Evolutionary conservation across 345 rosid species (phyloP), one percentile per base, ranked within the genome.

Genomic region (Leavenworthia alabamica): DNA sequence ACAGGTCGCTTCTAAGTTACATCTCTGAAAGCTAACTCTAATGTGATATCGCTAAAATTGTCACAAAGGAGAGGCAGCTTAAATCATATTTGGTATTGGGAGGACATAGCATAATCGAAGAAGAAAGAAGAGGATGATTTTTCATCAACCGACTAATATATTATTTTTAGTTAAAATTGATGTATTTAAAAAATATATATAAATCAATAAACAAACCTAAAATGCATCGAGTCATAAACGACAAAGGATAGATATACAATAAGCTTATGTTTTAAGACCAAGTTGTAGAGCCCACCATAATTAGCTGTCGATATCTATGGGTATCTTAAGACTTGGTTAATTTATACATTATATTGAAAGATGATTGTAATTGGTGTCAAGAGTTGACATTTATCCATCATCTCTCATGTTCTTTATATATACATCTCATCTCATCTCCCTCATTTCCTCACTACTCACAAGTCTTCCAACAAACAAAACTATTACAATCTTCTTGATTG

Each of bases 341-440:
- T 39, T 36, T 28, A n/a, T n/a, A n/a, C 29, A 47, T 23, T 55
- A 63, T 15, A 46, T 45, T 45, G 36, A 29, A 37, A 14, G 41
- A 62, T 62, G 50, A 41, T 70, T 5, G 53, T 56, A 23, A 45
- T 23, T 62, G 37, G 57, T 62, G 35, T 28, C 43, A 39, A 15
- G 58, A 57, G 71, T 72, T 65, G 75, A 72, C 67, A 64, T 33
- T 64, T 64, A 64, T 71, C 66, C 75, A 72, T 45, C 27, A 20
- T 0, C 29, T 45, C 10, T 26, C 71, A 72, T 72, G 75, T 64
- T 72, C 56, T 51, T 61, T 57, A 32, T 71, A 72, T 72, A 72
- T 50, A 71, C 49, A 35, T 51, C 27, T n/a, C 56, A 65, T 57
- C 20, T 50, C n/a, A 6, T 58, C 61, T 15, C 39, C 66, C 43